Conservation (phyloP, 108 stramenopile genomes). For the Nitzschia sp. region DNA sequence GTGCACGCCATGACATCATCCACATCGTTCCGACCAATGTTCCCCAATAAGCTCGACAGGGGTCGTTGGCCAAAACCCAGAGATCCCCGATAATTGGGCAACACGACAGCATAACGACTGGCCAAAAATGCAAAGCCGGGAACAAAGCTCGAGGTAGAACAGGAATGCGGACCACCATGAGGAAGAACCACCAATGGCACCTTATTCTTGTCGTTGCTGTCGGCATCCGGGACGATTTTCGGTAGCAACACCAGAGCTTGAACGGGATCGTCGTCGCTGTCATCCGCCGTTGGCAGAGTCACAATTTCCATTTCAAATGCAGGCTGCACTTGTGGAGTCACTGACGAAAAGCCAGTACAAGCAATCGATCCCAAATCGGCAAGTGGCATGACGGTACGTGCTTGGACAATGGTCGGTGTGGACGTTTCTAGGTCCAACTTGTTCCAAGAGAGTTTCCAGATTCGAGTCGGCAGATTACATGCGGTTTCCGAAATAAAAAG, state of each 20-base stretch:
- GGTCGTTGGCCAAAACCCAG: slow-evolving; percentile 80
- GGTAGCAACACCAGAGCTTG: slow-evolving; percentile 65
- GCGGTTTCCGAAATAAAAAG: slow-evolving; percentile 48
- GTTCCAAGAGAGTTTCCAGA: slow-evolving; percentile 43
- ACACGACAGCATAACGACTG: slow-evolving; percentile 70
- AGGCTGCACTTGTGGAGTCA: not conserved
- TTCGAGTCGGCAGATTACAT: slow-evolving; percentile 43
- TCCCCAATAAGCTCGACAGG: slow-evolving; percentile 66
- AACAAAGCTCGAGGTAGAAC: slow-evolving; percentile 58
- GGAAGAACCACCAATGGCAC: slow-evolving; percentile 78
- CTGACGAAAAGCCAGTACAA: slow-evolving; percentile 42
- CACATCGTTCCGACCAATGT: slow-evolving; percentile 73
- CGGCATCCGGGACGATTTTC: too few relatives aligned
- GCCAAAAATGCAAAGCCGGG: slow-evolving; percentile 72
- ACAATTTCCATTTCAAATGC: slow-evolving; percentile 42
- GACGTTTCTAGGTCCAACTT: not conserved
- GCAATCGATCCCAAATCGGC: slow-evolving; percentile 52
- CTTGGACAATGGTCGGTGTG: not conserved
- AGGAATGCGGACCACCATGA: slow-evolving; percentile 78
- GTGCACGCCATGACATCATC: slow-evolving; percentile 72
- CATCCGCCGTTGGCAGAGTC: slow-evolving; percentile 29
- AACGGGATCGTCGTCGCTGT: slow-evolving; percentile 49
- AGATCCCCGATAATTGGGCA: slow-evolving; percentile 87
- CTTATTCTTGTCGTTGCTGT: slow-evolving; percentile 28
- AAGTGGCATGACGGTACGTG: slow-evolving; percentile 26